Base-by-base conservation (phyloP, 495 filamentous ascomycete genomes). In the Penicillium maclennaniae region DNA sequence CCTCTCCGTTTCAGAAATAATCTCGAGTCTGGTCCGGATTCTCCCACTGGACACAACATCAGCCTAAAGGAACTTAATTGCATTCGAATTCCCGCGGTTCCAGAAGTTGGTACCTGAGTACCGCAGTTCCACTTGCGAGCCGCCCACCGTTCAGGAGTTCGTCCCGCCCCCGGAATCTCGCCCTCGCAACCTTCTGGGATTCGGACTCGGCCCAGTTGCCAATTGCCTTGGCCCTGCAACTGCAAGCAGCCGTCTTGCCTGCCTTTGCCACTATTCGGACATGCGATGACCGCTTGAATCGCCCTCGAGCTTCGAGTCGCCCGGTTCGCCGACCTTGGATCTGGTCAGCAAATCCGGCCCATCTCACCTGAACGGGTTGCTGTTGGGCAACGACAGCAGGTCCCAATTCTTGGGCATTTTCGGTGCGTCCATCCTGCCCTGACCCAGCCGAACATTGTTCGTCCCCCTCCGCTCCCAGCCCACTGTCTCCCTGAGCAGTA, bases 101-200 rank as follows among this genome's bases (percentile, higher is more conserved):
- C 8, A 2, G 41, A 52, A 26, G 31, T 34, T 45, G 43, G 43
- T 44, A 1, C 42, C 23, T 21, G 27, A 45, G 42, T 51, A 51
- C 54, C 41, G 42, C 58, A 23, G 23, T 23, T 45, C 44, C 42
- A 42, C 40, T 41, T 31, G 38, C 25, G 27, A 52, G 39, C 40
- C 49, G 31, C 41, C 19, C 38, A 10, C 34, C 46, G 45, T 55
- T 63, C 60, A 63, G 60, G 60, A 63, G 60, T 60, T 63, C 56
- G 49, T 59, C 60, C 60, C 56, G 46, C 51, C 58, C 54, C 54
- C 59, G 47, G 51, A 20, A 50, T 54, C 46, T 38, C 36, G 14
- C 15, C 27, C 48, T 21, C 28, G 27, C 45, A 48, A 23, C 31
- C 20, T 39, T 6, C 40, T 34, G 31, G 27, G 10, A 7, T 31